Evolutionary conservation across 2,329 filamentous ascomycete species (phyloP).

Genomic region (Sporothrix dimorphospora): DNA sequence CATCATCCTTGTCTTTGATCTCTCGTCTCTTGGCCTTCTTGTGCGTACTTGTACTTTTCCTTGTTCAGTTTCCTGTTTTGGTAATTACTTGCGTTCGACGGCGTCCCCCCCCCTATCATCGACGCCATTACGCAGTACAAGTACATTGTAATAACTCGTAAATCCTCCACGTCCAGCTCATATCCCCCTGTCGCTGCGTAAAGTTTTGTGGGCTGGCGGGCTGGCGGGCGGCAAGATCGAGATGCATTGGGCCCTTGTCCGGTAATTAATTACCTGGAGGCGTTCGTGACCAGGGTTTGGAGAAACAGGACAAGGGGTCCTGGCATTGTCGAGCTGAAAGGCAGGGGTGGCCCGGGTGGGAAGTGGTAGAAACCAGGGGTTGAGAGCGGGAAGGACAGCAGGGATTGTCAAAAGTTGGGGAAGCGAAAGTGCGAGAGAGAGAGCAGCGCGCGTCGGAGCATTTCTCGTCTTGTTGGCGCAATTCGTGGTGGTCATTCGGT

Average conservation of each 20-base stretch:
- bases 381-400: constrained; percentile 14
- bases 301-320: background rate
- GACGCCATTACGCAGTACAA: background rate
- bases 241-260: background rate
- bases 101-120: background rate
- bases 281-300: no score
- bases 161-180: background rate
- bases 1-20: background rate
- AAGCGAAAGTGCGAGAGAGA: background rate
- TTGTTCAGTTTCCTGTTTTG: background rate
- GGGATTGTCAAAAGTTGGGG: constrained; percentile 11
- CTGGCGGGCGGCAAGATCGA: background rate
- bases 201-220: background rate
- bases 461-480: background rate
- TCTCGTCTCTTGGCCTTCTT: background rate
- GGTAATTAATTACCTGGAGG: no score
- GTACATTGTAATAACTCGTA: background rate
- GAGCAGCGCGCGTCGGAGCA: background rate
- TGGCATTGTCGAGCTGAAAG: constrained; percentile 12
- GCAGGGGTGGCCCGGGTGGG: background rate
- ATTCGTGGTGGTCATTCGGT: background rate
- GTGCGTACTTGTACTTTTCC: no score
- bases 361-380: background rate
- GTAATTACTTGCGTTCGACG: background rate
- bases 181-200: background rate